Evolutionary conservation across 192 early-diverging fungal species (phyloP), one percentile per base, ranked within the genome.

Genomic region (Coemansia sp.): DNA sequence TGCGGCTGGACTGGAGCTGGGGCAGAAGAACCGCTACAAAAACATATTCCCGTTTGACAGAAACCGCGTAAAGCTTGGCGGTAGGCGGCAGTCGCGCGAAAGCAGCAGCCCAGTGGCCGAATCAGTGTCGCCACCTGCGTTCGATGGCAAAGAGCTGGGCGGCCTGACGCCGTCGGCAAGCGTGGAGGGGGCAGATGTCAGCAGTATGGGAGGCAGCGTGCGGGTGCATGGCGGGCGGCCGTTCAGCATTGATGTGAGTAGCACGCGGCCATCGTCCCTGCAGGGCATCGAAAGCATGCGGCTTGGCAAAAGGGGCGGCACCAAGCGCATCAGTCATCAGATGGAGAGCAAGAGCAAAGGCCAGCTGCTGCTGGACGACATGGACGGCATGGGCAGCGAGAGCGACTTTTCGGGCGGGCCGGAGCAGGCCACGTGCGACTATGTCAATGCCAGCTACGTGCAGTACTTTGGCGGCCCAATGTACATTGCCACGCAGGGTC

Each of bases 401-500:
- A 63, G 54, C 17, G 50, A 58, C 9, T 22, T 52, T 22, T 53
- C 22, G 22, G 49, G 41, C 15, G 7, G n/a, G 17, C 38, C 4
- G 12, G 21, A n/a, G 51, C 38, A 62, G 69, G 11, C 11, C 19
- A 64, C 45, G 17, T 49, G 23, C 65, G 89, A 92, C 73, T 93
- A 90, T 69, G 92, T 97, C 62, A 97, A 97, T 79, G 94, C 94
- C 56, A 90, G 88, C 53, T 87, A 86, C 53, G 76, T 94, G 8
- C 58, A 73, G 1, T 79, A 83, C 19, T 84, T 81, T 27, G 60
- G 66, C 24, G 72, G 68, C 1, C 75, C 85, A 29, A 60, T 73
- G 15, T 98, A 94, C 63, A 97, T 98, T 73, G 88, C 89, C 0
- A 86, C 92, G 9, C 96, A 98, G 67, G 96, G 93, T 0, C 96